Percentiles rank a stretch among this genome's conserved stretches.
These are phyloP conservation scores for Turritis glabra DNA, from an alignment of 345 rosid genomes.

Conservation along the genomic window DNA sequence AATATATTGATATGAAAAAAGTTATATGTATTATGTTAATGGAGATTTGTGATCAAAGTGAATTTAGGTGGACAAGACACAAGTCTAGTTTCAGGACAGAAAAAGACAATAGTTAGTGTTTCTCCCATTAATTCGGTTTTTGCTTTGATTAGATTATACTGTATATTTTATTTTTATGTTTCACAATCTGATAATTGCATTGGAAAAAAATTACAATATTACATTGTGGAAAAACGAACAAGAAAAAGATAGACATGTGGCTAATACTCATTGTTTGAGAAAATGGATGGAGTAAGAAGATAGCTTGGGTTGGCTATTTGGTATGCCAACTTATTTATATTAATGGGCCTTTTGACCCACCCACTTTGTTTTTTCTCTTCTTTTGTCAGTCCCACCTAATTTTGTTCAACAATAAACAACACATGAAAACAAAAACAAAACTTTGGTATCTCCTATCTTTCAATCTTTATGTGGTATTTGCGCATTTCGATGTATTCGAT, in stretches of 20 bases:
- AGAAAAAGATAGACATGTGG: background rate
- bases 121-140: slow-evolving; percentile 20
- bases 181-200: background rate
- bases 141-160: background rate
- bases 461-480: background rate
- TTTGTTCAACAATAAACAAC: background rate
- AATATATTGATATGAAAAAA: too few relatives aligned
- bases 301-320: slow-evolving; percentile 17
- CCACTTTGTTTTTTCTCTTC: background rate
- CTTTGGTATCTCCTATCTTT: background rate
- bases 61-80: slow-evolving; percentile 12
- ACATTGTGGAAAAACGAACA: background rate
- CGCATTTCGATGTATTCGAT: slow-evolving; percentile 17
- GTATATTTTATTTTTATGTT: background rate
- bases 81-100: slow-evolving; percentile 18
- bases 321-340: background rate
- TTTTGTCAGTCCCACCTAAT: background rate
- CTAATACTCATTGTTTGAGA: background rate
- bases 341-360: slow-evolving; percentile 29
- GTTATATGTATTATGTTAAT: too few relatives aligned
- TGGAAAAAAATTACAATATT: background rate
- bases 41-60: background rate
- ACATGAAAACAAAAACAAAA: background rate
- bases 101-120: slow-evolving; percentile 27
- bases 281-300: background rate